Evolutionary conservation across 805 yeast species (phyloP).

Genomic region (Ogataea methylovora): DNA sequence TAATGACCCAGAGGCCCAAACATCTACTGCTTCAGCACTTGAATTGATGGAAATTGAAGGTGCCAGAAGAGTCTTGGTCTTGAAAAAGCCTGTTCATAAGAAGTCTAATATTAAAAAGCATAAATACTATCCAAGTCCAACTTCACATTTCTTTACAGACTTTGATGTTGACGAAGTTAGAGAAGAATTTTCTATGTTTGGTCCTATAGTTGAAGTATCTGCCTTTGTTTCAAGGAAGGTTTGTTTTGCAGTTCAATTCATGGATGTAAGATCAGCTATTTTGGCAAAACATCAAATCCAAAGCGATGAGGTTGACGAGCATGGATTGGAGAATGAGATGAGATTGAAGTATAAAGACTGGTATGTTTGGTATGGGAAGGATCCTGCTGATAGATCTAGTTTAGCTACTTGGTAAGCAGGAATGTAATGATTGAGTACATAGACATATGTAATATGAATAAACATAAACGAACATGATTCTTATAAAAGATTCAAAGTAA

Average conservation of each 20-base stretch:
- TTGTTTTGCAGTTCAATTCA: slow-evolving; percentile 53
- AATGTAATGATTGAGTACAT: no score
- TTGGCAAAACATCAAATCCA: slow-evolving; percentile 44
- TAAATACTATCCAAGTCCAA: slow-evolving; percentile 34
- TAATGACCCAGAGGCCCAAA: no score
- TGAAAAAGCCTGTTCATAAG: slow-evolving; percentile 29
- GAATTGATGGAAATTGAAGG: slow-evolving; percentile 31
- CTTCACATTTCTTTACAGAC: slow-evolving; percentile 31
- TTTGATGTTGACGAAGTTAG: slow-evolving; percentile 38
- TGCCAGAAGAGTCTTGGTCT: slow-evolving; percentile 50
- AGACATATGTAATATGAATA: no score
- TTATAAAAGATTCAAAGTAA: no score
- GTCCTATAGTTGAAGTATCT: slow-evolving; percentile 50
- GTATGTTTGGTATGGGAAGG: slow-evolving; percentile 61
- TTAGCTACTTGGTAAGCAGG: no score
- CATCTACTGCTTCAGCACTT: no score
- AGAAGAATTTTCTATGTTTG: slow-evolving; percentile 47
- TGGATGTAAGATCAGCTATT: slow-evolving; percentile 53
- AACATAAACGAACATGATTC: no score
- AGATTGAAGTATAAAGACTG: slow-evolving; percentile 46
- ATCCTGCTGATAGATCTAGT: slow-evolving; percentile 43
- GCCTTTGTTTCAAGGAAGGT: slow-evolving; percentile 64
- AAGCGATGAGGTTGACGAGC: neutral
- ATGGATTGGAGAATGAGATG: slow-evolving; percentile 23
- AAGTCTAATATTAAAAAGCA: slow-evolving; percentile 7